Evolutionary conservation across 345 rosid species (phyloP).

Genomic region (Brassica nigra): DNA sequence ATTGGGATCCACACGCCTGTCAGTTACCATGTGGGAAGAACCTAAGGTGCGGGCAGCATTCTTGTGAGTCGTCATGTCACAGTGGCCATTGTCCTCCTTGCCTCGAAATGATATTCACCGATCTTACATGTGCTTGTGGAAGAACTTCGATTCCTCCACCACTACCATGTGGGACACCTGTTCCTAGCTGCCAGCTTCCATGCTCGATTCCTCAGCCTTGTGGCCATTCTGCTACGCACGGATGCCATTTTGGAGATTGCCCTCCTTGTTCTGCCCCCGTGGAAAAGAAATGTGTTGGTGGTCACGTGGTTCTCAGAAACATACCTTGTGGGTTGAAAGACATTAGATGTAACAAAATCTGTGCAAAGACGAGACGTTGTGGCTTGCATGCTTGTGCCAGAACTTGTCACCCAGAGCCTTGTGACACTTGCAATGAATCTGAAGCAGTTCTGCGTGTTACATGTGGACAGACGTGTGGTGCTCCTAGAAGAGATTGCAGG

Average conservation of each 20-base stretch:
- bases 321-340: slow-evolving; percentile 94
- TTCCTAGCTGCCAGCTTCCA: slow-evolving; percentile 83
- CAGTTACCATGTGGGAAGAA: slow-evolving; percentile 88
- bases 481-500: slow-evolving; percentile 89
- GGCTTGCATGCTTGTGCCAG: slow-evolving; percentile 94
- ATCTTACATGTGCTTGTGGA: slow-evolving; percentile 94
- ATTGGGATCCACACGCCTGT: slow-evolving; percentile 90
- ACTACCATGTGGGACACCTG: slow-evolving; percentile 87
- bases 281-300: slow-evolving; percentile 90
- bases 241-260: slow-evolving; percentile 97
- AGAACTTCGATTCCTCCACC: slow-evolving; percentile 94
- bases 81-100: slow-evolving; percentile 98
- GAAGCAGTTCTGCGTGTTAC: slow-evolving; percentile 58
- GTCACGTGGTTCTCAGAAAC: slow-evolving; percentile 92
- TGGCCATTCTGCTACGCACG: slow-evolving; percentile 88
- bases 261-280: slow-evolving; percentile 92
- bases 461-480: slow-evolving; percentile 94
- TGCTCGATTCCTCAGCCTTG: slow-evolving; percentile 81
- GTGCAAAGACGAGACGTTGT: slow-evolving; percentile 93
- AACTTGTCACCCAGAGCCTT: slow-evolving; percentile 77
- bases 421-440: slow-evolving; percentile 51
- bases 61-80: slow-evolving; percentile 85
- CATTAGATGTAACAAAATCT: slow-evolving; percentile 86
- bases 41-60: slow-evolving; percentile 90
- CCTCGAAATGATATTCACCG: slow-evolving; percentile 81